Conservation (phyloP, 768 basidiomycete species). For the Mycena galericulata region DNA sequence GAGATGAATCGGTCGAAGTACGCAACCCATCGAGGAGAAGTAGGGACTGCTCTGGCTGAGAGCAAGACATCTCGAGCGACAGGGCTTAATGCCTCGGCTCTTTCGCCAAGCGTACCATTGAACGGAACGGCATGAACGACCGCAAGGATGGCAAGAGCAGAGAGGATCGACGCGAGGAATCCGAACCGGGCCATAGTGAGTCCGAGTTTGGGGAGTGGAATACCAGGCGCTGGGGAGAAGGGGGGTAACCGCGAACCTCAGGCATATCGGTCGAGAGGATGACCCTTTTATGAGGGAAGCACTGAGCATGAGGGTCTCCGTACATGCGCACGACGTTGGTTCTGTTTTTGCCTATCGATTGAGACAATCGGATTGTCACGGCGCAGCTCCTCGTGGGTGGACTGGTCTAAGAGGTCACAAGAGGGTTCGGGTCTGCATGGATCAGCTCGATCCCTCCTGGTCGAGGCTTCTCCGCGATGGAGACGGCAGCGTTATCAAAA, state of each 20-base stretch:
- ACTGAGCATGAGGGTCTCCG: too few species aligned
- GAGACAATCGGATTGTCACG: constrained; percentile 5
- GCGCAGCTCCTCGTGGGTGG: constrained; percentile 18
- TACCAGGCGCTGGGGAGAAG: constrained; percentile 4
- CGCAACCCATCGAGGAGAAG: constrained; percentile 23
- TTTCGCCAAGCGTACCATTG: constrained; percentile 19
- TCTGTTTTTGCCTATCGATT: background rate
- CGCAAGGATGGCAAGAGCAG: constrained; percentile 17
- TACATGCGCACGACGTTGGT: background rate
- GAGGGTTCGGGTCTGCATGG: constrained; percentile 11
- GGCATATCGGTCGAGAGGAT: constrained; percentile 4
- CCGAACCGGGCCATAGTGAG: constrained; percentile 23
- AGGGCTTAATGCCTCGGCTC: constrained; percentile 24
- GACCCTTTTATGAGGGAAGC: constrained; percentile 22
- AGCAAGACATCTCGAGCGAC: constrained; percentile 26
- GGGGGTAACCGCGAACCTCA: constrained; percentile 16
- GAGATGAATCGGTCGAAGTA: constrained; percentile 33
- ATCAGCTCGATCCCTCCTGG: constrained; percentile 8
- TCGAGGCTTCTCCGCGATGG: constrained; percentile 13
- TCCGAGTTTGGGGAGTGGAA: constrained; percentile 1
- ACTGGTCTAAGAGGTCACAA: constrained; percentile 13
- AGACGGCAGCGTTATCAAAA: constrained; percentile 11
- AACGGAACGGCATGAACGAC: constrained; percentile 16
- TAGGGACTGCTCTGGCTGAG: constrained; percentile 22
- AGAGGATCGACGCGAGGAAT: constrained; percentile 30